Evolutionary conservation across 2,329 filamentous ascomycete genomes (phyloP).

Genomic region (Tolypocladium endophyticum): DNA sequence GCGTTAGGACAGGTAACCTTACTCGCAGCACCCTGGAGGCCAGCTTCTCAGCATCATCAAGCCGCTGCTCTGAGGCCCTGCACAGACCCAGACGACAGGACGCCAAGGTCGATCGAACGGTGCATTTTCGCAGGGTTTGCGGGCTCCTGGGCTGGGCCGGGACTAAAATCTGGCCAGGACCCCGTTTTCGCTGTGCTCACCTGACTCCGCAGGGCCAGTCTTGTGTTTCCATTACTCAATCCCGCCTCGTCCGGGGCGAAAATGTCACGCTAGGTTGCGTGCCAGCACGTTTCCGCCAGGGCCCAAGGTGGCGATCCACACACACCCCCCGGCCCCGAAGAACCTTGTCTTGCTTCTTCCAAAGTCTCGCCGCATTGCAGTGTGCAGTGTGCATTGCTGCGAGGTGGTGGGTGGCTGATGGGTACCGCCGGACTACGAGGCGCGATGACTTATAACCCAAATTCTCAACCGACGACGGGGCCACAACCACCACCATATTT

Average conservation of each 20-base stretch:
- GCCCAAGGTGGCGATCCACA: neutral
- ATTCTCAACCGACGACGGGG: neutral
- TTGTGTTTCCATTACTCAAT: slow-evolving; percentile 10
- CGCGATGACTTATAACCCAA: slow-evolving; percentile 1
- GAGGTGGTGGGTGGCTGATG: neutral
- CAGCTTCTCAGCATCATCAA: neutral
- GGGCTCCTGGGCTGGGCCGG: neutral
- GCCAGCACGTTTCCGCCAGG: slow-evolving; percentile 3
- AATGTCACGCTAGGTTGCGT: slow-evolving; percentile 1
- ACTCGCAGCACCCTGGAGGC: neutral
- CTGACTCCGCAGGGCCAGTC: slow-evolving; percentile 3
- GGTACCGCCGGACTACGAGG: neutral
- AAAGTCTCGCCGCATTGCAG: neutral
- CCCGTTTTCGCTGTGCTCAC: slow-evolving; percentile 3
- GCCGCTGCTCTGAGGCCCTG: neutral
- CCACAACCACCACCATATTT: neutral
- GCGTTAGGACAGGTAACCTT: neutral
- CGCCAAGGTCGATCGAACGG: neutral
- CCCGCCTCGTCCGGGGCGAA: neutral
- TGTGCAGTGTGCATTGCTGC: neutral
- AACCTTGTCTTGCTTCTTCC: neutral
- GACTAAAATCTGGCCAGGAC: neutral
- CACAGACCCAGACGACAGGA: neutral
- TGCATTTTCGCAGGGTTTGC: neutral
- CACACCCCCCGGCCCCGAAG: neutral